Conservation (phyloP, 257 asterid genomes). For the Solanum appendiculatum region DNA sequence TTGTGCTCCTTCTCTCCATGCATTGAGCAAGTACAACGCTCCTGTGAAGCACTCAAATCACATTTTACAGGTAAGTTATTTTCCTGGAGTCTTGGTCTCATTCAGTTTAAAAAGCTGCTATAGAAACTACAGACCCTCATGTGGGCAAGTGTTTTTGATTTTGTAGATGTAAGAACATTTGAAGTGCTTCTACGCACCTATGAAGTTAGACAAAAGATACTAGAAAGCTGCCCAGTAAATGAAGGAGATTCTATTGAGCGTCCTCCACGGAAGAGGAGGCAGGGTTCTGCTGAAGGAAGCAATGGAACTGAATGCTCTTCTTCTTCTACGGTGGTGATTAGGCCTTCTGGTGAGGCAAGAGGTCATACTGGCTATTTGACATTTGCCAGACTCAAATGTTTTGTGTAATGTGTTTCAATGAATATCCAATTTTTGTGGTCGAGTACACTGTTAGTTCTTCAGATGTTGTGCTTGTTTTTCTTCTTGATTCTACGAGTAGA, state of each 20-base stretch:
- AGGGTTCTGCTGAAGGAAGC: constrained; percentile 23
- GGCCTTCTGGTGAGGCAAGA: constrained; percentile 64
- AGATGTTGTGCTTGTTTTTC: neutral
- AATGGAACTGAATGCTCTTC: constrained; percentile 33
- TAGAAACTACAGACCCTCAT: neutral
- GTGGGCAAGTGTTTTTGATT: neutral
- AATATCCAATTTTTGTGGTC: neutral
- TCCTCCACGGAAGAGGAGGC: constrained; percentile 56
- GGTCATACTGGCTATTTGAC: constrained; percentile 97
- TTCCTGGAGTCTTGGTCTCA: neutral
- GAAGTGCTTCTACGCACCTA: constrained; percentile 77
- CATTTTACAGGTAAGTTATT: constrained; percentile 50
- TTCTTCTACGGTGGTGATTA: constrained; percentile 41
- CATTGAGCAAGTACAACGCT: constrained; percentile 91
- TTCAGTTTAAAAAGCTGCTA: neutral
- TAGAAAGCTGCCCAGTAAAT: constrained; percentile 45
- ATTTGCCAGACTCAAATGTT: constrained; percentile 72
- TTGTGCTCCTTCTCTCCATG: constrained; percentile 96
- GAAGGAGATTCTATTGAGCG: constrained; percentile 31
- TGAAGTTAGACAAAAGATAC: constrained; percentile 64
- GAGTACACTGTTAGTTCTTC: neutral
- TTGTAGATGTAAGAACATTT: constrained; percentile 73
- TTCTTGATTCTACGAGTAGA: neutral
- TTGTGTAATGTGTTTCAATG: constrained; percentile 2
- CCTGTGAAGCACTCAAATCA: constrained; percentile 62